Percentiles rank a stretch among this genome's conserved stretches.
Evolutionary conservation across 768 basidiomycete species (phyloP).

Genomic region (Dioszegia crocea): DNA sequence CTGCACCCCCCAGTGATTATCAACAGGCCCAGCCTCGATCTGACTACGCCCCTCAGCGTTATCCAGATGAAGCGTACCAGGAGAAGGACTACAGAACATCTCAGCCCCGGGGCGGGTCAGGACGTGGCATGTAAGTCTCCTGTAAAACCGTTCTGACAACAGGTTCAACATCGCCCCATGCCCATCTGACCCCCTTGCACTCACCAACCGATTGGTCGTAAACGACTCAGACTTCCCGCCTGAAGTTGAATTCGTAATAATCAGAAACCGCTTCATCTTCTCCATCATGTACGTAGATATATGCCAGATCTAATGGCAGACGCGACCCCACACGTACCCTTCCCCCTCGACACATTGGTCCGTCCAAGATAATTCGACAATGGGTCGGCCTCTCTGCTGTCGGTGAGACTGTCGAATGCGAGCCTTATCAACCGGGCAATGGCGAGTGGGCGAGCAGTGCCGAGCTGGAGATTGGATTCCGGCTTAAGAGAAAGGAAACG

Average conservation of each 20-base stretch:
- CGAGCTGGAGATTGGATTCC: slow-evolving; percentile 64
- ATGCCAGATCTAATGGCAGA: slow-evolving; percentile 51
- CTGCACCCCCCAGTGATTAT: slow-evolving; percentile 13
- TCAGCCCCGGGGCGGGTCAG: slow-evolving; percentile 13
- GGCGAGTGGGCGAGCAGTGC: slow-evolving; percentile 58
- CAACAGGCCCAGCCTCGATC: slow-evolving; percentile 12
- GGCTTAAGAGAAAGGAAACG: slow-evolving; percentile 50
- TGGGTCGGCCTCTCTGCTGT: slow-evolving; percentile 80
- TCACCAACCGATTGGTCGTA: slow-evolving; percentile 77
- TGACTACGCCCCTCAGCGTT: not conserved
- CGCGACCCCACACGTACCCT: slow-evolving; percentile 75
- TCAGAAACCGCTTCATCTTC: slow-evolving; percentile 67
- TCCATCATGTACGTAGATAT: slow-evolving; percentile 62
- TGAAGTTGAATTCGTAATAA: slow-evolving; percentile 66
- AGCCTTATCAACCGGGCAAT: slow-evolving; percentile 56
- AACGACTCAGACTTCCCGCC: slow-evolving; percentile 67
- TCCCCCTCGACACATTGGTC: slow-evolving; percentile 66
- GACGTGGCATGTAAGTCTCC: slow-evolving; percentile 30
- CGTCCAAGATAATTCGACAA: slow-evolving; percentile 71
- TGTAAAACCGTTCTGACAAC: not conserved
- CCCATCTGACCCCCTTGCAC: slow-evolving; percentile 66
- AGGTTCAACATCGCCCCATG: slow-evolving; percentile 56
- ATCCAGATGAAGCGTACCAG: slow-evolving; percentile 10
- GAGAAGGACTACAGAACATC: slow-evolving; percentile 32
- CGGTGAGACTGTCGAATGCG: slow-evolving; percentile 72